Evolutionary conservation across 1,284 basidiomycete genomes (phyloP).

Genomic region (Austroboletus niveus): DNA sequence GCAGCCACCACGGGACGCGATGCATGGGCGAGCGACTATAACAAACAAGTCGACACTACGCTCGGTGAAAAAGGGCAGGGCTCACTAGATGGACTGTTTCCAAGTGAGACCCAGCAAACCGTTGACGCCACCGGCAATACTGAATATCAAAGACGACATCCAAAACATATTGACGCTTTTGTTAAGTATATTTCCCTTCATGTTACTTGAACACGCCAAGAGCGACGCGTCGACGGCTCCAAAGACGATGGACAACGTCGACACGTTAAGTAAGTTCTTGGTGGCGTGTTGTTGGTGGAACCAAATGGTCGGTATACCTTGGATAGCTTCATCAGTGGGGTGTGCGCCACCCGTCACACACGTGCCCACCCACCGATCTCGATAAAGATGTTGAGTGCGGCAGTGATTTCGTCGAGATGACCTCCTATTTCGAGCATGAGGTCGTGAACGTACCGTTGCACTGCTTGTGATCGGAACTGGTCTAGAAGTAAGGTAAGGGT

Average conservation of each 20-base stretch:
- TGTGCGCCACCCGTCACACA: neutral
- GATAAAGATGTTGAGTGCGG: conserved; percentile 48
- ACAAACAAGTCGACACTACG: neutral
- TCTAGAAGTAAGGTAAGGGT: conserved; percentile 10
- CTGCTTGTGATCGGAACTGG: conserved; percentile 51
- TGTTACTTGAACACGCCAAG: conserved; percentile 44
- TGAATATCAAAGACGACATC: conserved; percentile 60
- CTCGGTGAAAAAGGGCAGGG: neutral
- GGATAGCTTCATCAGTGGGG: conserved; percentile 3
- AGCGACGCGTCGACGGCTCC: conserved; percentile 53
- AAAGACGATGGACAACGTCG: conserved; percentile 60
- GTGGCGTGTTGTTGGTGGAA: conserved; percentile 57
- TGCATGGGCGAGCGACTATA: conserved; percentile 52
- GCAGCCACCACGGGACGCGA: conserved; percentile 49
- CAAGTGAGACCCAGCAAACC: conserved; percentile 55
- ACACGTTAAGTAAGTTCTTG: conserved; percentile 50
- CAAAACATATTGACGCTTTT: conserved; percentile 55
- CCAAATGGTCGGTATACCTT: conserved; percentile 58
- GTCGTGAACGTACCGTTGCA: conserved; percentile 57
- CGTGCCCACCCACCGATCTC: conserved; percentile 44
- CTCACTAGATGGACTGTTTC: conserved; percentile 60
- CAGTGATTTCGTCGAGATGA: conserved; percentile 51
- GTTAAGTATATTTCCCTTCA: conserved; percentile 20
- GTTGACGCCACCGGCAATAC: conserved; percentile 59
- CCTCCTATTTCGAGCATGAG: conserved; percentile 49